phyloP scores from a whole-genome alignment of 768 basidiomycete genomes.

The Punctularia strigosozonata region DNA sequence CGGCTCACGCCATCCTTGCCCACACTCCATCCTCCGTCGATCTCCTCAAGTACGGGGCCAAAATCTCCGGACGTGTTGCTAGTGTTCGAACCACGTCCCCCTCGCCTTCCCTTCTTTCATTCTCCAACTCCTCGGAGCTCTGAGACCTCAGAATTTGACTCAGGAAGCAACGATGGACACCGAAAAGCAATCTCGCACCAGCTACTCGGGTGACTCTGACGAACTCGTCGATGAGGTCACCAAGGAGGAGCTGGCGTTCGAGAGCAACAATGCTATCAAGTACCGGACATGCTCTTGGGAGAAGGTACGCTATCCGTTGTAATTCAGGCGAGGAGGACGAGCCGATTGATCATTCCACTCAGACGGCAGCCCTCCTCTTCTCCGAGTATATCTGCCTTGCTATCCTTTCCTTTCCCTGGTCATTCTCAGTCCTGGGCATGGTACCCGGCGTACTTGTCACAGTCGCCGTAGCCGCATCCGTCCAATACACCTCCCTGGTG shows the following conservation, averaged over 20 bases:
- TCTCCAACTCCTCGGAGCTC: too few relatives aligned
- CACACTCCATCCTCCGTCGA: too few relatives aligned
- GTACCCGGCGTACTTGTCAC: slow-evolving; percentile 32
- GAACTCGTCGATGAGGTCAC: too few relatives aligned
- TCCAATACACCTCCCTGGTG: slow-evolving; percentile 34
- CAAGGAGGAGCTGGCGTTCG: slow-evolving; percentile 8
- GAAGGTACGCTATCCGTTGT: slow-evolving; percentile 20
- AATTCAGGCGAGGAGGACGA: not conserved
- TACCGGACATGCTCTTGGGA: slow-evolving; percentile 35
- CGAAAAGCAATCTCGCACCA: too few relatives aligned
- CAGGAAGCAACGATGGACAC: too few relatives aligned
- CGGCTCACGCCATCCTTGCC: too few relatives aligned
- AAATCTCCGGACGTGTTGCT: too few relatives aligned
- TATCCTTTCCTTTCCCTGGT: slow-evolving; percentile 17
- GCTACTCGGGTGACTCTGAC: too few relatives aligned
- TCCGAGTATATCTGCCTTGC: slow-evolving; percentile 36
- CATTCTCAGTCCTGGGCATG: slow-evolving; percentile 31
- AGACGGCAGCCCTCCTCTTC: slow-evolving; percentile 34
- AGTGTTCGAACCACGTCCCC: too few relatives aligned
- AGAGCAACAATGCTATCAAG: slow-evolving; percentile 22
- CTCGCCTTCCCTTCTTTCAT: too few relatives aligned
- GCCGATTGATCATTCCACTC: not conserved
- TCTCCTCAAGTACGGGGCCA: too few relatives aligned
- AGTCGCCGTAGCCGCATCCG: slow-evolving; percentile 23
- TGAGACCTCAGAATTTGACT: too few relatives aligned